Evolutionary conservation across 345 rosid species (phyloP).

Genomic region (Eucalyptus viminalis): DNA sequence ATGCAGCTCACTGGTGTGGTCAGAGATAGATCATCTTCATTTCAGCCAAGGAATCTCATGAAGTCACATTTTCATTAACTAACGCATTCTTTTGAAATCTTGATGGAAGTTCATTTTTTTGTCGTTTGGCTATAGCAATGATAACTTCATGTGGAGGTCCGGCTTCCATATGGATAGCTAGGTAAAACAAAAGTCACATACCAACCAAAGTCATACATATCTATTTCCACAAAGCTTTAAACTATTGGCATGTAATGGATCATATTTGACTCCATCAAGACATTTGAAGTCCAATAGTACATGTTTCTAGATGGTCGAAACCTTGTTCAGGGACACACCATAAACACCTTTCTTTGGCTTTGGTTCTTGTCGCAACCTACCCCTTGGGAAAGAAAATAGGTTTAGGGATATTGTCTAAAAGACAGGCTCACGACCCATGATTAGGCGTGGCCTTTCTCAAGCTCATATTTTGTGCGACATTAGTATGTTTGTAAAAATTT

Average conservation of each 20-base stretch:
- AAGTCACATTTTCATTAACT: not conserved
- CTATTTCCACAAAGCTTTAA: not conserved
- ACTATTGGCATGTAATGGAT: not conserved
- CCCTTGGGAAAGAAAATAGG: no score
- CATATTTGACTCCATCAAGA: not conserved
- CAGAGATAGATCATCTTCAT: no score
- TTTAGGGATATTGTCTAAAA: no score
- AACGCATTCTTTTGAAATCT: not conserved
- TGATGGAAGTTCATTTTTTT: fast-evolving
- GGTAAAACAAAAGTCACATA: not conserved
- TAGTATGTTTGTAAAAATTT: no score
- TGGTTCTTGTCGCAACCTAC: no score
- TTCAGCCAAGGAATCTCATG: not conserved
- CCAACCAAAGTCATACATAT: not conserved
- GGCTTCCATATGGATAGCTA: not conserved
- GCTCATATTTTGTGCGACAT: no score
- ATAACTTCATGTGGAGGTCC: not conserved
- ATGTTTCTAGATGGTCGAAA: not conserved
- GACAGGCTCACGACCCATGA: no score
- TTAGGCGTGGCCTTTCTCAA: no score
- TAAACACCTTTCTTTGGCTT: no score
- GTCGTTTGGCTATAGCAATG: not conserved
- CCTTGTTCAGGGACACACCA: no score
- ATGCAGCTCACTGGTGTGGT: no score
- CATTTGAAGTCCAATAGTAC: no score